Conservation (phyloP, 768 basidiomycete genomes). For the Ramaria sp. region DNA sequence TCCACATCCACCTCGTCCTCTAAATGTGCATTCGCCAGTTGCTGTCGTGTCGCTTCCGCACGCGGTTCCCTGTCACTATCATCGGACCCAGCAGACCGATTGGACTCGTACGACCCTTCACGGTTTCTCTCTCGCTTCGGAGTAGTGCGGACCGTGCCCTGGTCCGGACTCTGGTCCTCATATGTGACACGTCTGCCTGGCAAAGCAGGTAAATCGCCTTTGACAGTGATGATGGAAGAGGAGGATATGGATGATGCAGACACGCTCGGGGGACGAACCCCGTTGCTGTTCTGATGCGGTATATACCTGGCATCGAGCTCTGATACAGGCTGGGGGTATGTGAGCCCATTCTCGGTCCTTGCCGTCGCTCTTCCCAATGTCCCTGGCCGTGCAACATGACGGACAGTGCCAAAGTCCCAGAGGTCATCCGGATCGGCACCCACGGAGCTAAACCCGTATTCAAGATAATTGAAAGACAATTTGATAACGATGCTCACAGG, state of each 20-base stretch:
- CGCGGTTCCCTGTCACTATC: background rate
- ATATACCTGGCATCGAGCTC: background rate
- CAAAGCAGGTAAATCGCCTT: constrained; percentile 45
- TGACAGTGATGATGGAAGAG: constrained; percentile 19
- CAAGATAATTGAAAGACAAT: background rate
- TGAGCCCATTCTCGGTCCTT: constrained; percentile 18
- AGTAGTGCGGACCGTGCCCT: background rate
- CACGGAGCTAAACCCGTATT: constrained; percentile 27
- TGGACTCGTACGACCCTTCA: constrained; percentile 5
- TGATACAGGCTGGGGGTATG: constrained; percentile 3
- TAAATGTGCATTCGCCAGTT: constrained; percentile 50
- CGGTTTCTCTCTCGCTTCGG: background rate
- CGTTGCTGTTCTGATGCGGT: constrained; percentile 8
- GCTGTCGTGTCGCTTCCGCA: constrained; percentile 32
- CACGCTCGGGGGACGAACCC: constrained; percentile 15
- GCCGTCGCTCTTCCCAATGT: constrained; percentile 59
- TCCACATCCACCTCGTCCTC: constrained; percentile 42
- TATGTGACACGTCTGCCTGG: background rate
- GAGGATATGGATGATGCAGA: constrained; percentile 32
- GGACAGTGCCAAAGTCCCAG: constrained; percentile 97
- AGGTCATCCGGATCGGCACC: constrained; percentile 57
- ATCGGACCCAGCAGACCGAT: constrained; percentile 2
- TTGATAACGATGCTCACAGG: constrained; percentile 33
- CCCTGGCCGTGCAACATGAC: constrained; percentile 47
- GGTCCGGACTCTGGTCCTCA: background rate